Base-by-base conservation (phyloP, 2,329 filamentous ascomycete genomes). In the Periconia macrospinosa region DNA sequence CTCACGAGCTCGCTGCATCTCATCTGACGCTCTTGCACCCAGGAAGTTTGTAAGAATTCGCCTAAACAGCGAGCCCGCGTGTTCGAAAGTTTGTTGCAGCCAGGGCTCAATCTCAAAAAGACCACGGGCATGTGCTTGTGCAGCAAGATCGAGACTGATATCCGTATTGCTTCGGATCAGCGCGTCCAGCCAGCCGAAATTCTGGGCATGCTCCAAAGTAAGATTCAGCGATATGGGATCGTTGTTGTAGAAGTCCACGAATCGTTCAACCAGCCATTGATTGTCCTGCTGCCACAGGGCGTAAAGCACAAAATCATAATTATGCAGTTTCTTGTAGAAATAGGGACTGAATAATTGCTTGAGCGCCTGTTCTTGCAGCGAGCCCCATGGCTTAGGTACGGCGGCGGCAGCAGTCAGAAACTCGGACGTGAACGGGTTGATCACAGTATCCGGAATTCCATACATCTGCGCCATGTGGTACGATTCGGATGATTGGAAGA, bases 261-360 rank as follows among this genome's bases (percentile, higher is more conserved):
- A 84, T 54, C 90, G 86, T 59, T 87, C 84, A 10, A 88, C 87
- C 15, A 97, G 89, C 89, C 92, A 97, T 18, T 88, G 83, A 61
- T 87, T 90, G 69, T 97, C 91, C 69, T 94, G 92, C 62, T 89
- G 87, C 92, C 93, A 97, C 6, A 96, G 78, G 54, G 91, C 92
- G 68, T 96, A 88, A 53, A 99, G 83, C 14, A 96, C 93, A 58
- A 97, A 95, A 60, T 92, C 87, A 70, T 91, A 89, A 51, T 92
- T 85, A 5, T 87, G 82, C 11, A 91, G 86, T 52, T 86, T 84
- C 72, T 92, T 92, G 66, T 87, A 83, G 27, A 97, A 80, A 69
- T 96, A 97, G 11, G 89, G 89, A 48, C 90, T 87, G 63, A 97
- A 93, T 1, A 93, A 79, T 14, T 89, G 89, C 55, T 85, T 87